These are phyloP conservation scores for Aspergillus sparsus DNA, from an alignment of 495 filamentous ascomycete species.

Conservation along the genomic window DNA sequence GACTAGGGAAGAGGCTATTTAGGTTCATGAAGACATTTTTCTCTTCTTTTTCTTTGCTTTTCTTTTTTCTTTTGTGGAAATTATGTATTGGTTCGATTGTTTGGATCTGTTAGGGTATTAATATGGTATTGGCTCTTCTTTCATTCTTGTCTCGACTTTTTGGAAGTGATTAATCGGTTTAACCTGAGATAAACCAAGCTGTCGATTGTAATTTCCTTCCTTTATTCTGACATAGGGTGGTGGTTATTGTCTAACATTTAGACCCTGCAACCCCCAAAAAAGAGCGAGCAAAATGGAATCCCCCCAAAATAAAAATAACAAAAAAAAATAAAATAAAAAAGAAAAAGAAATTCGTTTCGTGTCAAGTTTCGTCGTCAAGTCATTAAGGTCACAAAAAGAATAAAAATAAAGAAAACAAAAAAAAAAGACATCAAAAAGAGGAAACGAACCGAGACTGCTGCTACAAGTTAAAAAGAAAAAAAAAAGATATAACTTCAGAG, in stretches of 20 bases:
- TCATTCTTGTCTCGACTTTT: too few species aligned
- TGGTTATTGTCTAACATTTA: not conserved
- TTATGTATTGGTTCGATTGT: not conserved
- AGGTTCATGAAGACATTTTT: not conserved
- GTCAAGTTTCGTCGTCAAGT: conserved; percentile 3
- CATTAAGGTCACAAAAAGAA: not conserved
- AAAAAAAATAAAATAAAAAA: not conserved
- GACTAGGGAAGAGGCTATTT: not conserved
- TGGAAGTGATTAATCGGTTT: not conserved
- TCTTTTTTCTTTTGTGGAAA: not conserved
- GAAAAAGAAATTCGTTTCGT: conserved; percentile 4
- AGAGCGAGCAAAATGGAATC: too few species aligned
- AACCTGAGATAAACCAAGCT: not conserved
- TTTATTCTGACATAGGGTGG: not conserved
- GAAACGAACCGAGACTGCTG: not conserved
- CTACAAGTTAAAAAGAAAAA: conserved; percentile 6
- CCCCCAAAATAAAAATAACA: too few species aligned
- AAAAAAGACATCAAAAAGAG: not conserved
- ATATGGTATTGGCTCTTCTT: too few species aligned
- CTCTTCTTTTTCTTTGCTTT: not conserved
- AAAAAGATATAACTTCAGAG: not conserved
- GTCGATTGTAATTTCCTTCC: not conserved
- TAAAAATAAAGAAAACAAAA: not conserved
- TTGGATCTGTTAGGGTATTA: not conserved
- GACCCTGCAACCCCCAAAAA: too few species aligned